Evolutionary conservation across 2,329 filamentous ascomycete species (phyloP).

Genomic region (Botrytis pseudocinerea): DNA sequence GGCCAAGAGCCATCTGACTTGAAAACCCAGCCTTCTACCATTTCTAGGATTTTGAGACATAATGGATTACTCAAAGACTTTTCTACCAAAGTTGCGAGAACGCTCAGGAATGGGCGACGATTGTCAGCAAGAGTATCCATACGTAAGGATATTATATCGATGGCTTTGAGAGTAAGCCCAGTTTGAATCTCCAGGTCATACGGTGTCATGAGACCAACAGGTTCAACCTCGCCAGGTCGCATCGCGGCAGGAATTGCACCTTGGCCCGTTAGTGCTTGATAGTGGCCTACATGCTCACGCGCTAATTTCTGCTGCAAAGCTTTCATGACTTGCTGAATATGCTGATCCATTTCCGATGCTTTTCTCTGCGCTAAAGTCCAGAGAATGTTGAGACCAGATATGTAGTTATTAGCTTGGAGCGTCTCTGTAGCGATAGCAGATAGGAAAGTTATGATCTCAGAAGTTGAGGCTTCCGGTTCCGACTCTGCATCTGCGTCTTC

Average conservation of each 20-base stretch:
- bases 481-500: conserved; percentile 80
- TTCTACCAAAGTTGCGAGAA: conserved; percentile 91
- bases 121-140: conserved; percentile 94
- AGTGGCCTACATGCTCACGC: conserved; percentile 85
- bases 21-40: conserved; percentile 97
- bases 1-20: conserved; percentile 92
- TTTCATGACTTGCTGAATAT: conserved; percentile 88
- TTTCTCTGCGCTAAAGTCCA: conserved; percentile 88
- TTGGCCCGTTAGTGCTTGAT: conserved; percentile 58
- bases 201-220: conserved; percentile 60
- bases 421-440: conserved; percentile 86
- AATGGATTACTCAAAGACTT: conserved; percentile 85
- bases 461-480: conserved; percentile 75
- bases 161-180: conserved; percentile 88
- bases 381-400: conserved; percentile 87
- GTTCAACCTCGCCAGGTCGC: conserved; percentile 50
- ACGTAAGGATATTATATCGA: conserved; percentile 85
- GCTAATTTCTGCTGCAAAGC: conserved; percentile 88
- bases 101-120: conserved; percentile 88
- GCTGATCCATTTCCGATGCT: conserved; percentile 83
- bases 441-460: conserved; percentile 83
- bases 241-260: conserved; percentile 42
- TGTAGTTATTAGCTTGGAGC: conserved; percentile 76
- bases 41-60: conserved; percentile 87
- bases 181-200: conserved; percentile 89